Evolutionary conservation across 2,329 filamentous ascomycete genomes (phyloP).

Genomic region (Aspergillus fructus): DNA sequence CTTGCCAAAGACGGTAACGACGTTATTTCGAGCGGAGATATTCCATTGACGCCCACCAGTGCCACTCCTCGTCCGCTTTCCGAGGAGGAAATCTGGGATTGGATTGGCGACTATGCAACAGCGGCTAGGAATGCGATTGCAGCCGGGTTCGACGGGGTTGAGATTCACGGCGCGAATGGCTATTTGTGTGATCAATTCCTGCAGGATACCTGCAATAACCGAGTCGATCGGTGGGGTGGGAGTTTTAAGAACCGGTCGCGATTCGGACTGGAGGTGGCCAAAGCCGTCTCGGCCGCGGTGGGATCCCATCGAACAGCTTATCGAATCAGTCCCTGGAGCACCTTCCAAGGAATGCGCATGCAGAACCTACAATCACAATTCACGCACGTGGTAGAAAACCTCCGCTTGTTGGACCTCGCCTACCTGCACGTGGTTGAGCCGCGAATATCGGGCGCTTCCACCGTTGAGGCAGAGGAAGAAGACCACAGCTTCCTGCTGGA

Average conservation of each 20-base stretch:
- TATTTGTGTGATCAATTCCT: constrained; percentile 55
- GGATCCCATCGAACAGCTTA: constrained; percentile 47
- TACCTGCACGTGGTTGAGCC: constrained; percentile 65
- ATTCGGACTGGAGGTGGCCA: constrained; percentile 55
- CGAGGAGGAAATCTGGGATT: constrained; percentile 44
- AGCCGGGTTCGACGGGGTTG: constrained; percentile 55
- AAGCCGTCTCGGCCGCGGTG: constrained; percentile 42
- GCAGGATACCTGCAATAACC: constrained; percentile 48
- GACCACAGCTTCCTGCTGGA: constrained; percentile 46
- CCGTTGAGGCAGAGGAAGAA: constrained; percentile 34
- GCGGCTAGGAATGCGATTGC: constrained; percentile 54
- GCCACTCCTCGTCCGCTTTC: constrained; percentile 21
- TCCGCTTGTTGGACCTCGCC: constrained; percentile 54
- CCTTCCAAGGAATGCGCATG: no score
- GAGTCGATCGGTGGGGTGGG: constrained; percentile 53
- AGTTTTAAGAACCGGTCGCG: constrained; percentile 52
- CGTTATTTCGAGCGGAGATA: constrained; percentile 14
- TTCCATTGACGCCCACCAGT: constrained; percentile 10
- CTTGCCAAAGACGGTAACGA: constrained; percentile 9
- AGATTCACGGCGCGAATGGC: constrained; percentile 51
- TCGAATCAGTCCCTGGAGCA: constrained; percentile 38
- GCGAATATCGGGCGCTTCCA: constrained; percentile 39
- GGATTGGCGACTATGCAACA: constrained; percentile 43
- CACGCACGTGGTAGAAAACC: constrained; percentile 50
- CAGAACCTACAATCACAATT: no score